Percentiles rank a stretch among this genome's conserved stretches.
Evolutionary conservation across 345 rosid species (phyloP).

Genomic region (Draba incana): DNA sequence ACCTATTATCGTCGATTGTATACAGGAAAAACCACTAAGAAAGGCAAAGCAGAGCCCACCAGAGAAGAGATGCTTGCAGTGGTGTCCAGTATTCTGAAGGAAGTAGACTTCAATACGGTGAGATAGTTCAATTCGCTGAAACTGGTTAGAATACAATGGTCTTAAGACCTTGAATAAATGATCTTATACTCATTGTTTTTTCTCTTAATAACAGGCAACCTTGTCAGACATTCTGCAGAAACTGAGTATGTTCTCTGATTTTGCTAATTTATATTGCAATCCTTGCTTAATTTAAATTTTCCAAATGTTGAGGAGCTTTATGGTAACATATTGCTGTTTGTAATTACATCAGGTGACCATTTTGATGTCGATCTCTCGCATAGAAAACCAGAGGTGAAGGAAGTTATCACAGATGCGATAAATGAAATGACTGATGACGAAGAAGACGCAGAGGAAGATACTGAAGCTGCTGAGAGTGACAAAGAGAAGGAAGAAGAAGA

Average conservation of each 20-base stretch:
- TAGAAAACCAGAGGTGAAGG: slow-evolving; percentile 93
- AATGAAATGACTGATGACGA: slow-evolving; percentile 91
- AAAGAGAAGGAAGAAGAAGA: slow-evolving; percentile 36
- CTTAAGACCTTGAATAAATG: slow-evolving; percentile 2
- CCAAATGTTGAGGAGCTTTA: background rate
- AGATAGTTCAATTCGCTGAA: slow-evolving; percentile 38
- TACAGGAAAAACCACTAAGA: slow-evolving; percentile 67
- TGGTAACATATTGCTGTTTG: slow-evolving; percentile 24
- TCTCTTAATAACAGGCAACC: slow-evolving; percentile 68
- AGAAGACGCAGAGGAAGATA: slow-evolving; percentile 61
- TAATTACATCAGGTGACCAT: slow-evolving; percentile 60
- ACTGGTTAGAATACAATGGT: slow-evolving; percentile 2
- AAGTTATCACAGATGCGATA: slow-evolving; percentile 83
- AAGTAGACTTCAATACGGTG: slow-evolving; percentile 97
- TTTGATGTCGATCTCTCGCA: slow-evolving; percentile 71
- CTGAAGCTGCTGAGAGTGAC: slow-evolving; percentile 46
- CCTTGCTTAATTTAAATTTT: background rate
- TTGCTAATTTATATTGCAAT: background rate
- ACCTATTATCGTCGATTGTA: slow-evolving; percentile 42
- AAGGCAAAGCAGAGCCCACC: slow-evolving; percentile 70
- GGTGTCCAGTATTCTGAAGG: slow-evolving; percentile 78
- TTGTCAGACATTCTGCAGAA: slow-evolving; percentile 81
- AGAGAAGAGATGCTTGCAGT: slow-evolving; percentile 88
- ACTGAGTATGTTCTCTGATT: slow-evolving; percentile 57
- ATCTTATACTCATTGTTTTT: slow-evolving; percentile 11